Conservation (phyloP, 176 grass and related monocot genomes). For the Triticum urartu region DNA sequence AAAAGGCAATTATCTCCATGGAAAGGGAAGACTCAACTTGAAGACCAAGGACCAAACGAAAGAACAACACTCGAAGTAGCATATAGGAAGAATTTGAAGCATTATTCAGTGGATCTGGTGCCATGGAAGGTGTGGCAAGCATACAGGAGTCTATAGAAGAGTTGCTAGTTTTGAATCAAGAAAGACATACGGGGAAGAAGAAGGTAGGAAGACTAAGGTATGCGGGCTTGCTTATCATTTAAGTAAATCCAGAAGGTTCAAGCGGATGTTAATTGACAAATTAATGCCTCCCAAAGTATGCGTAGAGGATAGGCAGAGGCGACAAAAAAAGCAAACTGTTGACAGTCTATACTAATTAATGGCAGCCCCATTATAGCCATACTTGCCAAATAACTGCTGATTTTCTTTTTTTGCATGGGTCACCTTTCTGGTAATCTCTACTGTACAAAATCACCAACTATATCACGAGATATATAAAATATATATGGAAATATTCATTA, state of each 20-base stretch:
- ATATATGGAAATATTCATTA: neutral
- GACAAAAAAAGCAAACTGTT: conserved; percentile 14
- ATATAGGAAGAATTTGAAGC: neutral
- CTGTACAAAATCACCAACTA: neutral
- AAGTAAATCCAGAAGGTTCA: neutral
- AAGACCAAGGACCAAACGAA: conserved; percentile 43
- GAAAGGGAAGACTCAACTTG: conserved; percentile 39
- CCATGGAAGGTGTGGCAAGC: conserved; percentile 11
- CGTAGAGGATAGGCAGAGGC: neutral
- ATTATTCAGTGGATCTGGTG: neutral
- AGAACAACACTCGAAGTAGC: conserved; percentile 39
- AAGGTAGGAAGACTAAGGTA: neutral
- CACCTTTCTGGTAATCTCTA: neutral
- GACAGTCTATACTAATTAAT: conserved; percentile 35
- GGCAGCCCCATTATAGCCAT: neutral
- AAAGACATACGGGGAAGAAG: neutral
- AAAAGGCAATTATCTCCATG: conserved; percentile 58
- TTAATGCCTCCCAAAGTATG: conserved; percentile 10
- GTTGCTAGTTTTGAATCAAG: neutral
- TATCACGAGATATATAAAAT: neutral
- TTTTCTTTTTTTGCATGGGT: neutral
- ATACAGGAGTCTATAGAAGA: neutral
- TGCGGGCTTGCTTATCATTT: neutral
- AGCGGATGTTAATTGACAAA: neutral
- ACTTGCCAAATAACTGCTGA: neutral